A percentile compares a stretch with the other conserved stretches of the same genome.
phyloP scores from a whole-genome alignment of 331 rosid species.

The Quercus tomentella region DNA sequence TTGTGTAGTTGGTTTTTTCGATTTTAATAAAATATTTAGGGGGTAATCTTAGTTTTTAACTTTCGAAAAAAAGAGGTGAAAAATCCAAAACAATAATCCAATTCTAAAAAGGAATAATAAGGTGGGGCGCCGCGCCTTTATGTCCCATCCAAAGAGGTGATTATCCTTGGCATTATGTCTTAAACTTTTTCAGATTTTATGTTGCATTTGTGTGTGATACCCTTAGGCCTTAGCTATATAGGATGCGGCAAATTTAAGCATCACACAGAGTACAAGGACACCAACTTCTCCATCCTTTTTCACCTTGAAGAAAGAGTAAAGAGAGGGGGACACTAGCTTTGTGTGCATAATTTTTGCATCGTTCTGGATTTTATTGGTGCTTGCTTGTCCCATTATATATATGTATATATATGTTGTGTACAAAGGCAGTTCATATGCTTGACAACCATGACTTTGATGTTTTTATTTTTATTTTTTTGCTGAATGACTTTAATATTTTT shows the following conservation, averaged over 20 bases:
- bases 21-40: neutral
- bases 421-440: too few species aligned
- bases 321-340: too few species aligned
- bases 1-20: neutral
- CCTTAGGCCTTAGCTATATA: neutral
- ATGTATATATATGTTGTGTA: too few species aligned
- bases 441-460: too few species aligned
- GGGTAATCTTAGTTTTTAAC: constrained; percentile 11
- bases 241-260: constrained; percentile 56
- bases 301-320: neutral
- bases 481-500: too few species aligned
- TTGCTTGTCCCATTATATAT: too few species aligned
- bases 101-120: constrained; percentile 21
- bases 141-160: constrained; percentile 48
- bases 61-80: constrained; percentile 29
- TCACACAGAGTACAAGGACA: constrained; percentile 13
- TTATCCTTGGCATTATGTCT: constrained; percentile 31
- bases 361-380: too few species aligned
- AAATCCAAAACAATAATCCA: constrained; percentile 32
- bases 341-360: too few species aligned
- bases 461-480: too few species aligned
- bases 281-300: neutral
- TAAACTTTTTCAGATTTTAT: constrained; percentile 13
- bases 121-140: constrained; percentile 59
- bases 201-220: constrained; percentile 3